Conservation (phyloP, 352 stramenopile genomes). For the Globisporangium solare region DNA sequence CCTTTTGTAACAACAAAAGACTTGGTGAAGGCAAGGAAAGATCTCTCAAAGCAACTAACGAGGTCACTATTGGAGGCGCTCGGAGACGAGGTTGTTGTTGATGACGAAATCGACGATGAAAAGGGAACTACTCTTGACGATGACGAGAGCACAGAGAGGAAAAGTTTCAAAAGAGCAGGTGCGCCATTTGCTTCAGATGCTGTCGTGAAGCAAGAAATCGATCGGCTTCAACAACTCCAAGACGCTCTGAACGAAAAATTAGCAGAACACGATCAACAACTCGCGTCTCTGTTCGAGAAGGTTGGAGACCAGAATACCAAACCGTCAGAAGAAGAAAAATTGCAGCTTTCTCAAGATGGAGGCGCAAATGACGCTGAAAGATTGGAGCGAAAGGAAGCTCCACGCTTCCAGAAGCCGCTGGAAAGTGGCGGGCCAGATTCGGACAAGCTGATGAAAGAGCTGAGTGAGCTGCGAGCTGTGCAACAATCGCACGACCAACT, state of each 20-base stretch:
- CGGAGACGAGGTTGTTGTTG: constrained; percentile 22
- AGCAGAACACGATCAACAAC: constrained; percentile 26
- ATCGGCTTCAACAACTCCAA: constrained; percentile 34
- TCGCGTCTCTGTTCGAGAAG: constrained; percentile 29
- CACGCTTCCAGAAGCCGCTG: no score
- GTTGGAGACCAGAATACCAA: constrained; percentile 27
- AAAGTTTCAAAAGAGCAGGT: constrained; percentile 16
- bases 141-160: neutral
- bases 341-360: neutral
- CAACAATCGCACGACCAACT: constrained; percentile 36
- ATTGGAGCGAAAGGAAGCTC: no score
- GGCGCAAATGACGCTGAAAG: constrained; percentile 2
- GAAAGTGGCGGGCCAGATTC: constrained; percentile 4
- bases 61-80: constrained; percentile 39
- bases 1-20: constrained; percentile 44
- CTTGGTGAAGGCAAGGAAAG: constrained; percentile 34
- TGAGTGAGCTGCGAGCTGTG: constrained; percentile 40
- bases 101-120: constrained; percentile 17
- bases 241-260: constrained; percentile 31
- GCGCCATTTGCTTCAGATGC: constrained; percentile 36
- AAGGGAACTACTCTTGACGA: neutral
- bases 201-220: constrained; percentile 38
- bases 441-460: constrained; percentile 32
- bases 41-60: constrained; percentile 42
- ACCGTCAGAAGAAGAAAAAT: constrained; percentile 11